These are phyloP conservation scores for Scedosporium dehoogii DNA, from an alignment of 2,329 filamentous ascomycete genomes.

Conservation along the genomic window DNA sequence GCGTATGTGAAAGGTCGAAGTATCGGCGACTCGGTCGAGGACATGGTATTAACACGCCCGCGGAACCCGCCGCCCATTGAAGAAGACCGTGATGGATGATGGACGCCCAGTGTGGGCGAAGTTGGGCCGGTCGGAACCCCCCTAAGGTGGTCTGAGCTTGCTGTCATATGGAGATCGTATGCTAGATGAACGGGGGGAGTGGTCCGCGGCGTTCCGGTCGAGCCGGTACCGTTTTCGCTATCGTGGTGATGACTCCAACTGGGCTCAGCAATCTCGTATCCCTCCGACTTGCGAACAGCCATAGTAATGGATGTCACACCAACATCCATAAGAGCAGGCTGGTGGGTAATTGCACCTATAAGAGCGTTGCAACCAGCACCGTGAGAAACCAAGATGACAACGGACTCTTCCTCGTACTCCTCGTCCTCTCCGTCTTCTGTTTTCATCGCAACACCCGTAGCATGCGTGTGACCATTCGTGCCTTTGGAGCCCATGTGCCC, in stretches of 20 bases:
- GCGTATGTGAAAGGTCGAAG: constrained; percentile 28
- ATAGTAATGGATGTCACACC: constrained; percentile 85
- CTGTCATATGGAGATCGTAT: constrained; percentile 67
- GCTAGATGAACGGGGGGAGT: constrained; percentile 40
- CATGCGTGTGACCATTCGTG: background rate
- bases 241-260: constrained; percentile 2
- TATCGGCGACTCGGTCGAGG: constrained; percentile 13
- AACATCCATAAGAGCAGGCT: constrained; percentile 84
- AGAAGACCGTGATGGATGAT: constrained; percentile 14
- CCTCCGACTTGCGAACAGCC: constrained; percentile 54
- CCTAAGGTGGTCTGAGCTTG: constrained; percentile 61
- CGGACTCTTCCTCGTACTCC: constrained; percentile 60
- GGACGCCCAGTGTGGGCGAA: constrained; percentile 27
- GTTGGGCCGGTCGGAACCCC: constrained; percentile 21
- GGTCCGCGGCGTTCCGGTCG: constrained; percentile 10
- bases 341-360: constrained; percentile 82
- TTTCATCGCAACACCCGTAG: background rate
- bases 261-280: constrained; percentile 22
- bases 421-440: constrained; percentile 33
- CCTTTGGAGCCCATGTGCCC: constrained; percentile 12
- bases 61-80: constrained; percentile 12
- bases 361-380: constrained; percentile 93
- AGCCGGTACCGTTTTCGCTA: constrained; percentile 9
- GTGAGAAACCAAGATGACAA: constrained; percentile 84
- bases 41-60: constrained; percentile 5